A percentile compares a stretch with the other conserved stretches of the same genome.
Conservation (phyloP, 768 basidiomycete species). For the Cantharellus anzutake region DNA sequence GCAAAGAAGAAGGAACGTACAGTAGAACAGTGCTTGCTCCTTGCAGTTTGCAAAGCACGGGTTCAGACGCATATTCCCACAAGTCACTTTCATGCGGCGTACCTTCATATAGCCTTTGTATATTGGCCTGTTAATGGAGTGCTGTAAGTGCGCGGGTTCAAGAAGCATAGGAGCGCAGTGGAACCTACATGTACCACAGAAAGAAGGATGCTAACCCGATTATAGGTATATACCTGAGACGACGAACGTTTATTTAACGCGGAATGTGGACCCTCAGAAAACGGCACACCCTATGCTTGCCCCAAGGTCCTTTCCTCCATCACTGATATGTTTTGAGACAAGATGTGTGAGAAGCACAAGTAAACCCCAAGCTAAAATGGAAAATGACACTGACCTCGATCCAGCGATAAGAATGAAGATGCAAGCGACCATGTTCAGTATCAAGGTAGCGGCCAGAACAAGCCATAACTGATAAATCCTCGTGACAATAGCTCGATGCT, state of each 20-base stretch:
- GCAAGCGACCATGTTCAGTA: slow-evolving; percentile 82
- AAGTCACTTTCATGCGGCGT: slow-evolving; percentile 10
- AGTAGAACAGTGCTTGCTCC: slow-evolving; percentile 91
- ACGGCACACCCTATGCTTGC: slow-evolving; percentile 57
- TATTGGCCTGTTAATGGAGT: slow-evolving; percentile 42
- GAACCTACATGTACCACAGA: slow-evolving; percentile 77
- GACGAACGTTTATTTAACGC: slow-evolving; percentile 9
- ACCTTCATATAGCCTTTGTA: slow-evolving; percentile 98
- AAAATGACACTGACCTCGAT: slow-evolving; percentile 14
- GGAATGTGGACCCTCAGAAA: slow-evolving; percentile 6
- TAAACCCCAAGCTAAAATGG: neutral
- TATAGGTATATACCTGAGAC: slow-evolving; percentile 50
- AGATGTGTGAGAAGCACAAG: neutral
- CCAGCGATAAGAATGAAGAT: slow-evolving; percentile 72
- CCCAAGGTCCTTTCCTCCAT: slow-evolving; percentile 65
- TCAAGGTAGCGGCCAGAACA: slow-evolving; percentile 57
- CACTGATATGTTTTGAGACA: slow-evolving; percentile 14
- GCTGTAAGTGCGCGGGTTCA: neutral
- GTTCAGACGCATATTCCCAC: neutral
- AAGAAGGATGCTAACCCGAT: slow-evolving; percentile 71
- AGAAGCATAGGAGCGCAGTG: neutral
- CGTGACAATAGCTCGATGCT: slow-evolving; percentile 58
- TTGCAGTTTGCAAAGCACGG: slow-evolving; percentile 15
- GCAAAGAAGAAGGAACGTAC: slow-evolving; percentile 25
- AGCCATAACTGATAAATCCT: slow-evolving; percentile 91